Conservation (phyloP, 139 green algal genomes). For the Diplosphaera chodatii region DNA sequence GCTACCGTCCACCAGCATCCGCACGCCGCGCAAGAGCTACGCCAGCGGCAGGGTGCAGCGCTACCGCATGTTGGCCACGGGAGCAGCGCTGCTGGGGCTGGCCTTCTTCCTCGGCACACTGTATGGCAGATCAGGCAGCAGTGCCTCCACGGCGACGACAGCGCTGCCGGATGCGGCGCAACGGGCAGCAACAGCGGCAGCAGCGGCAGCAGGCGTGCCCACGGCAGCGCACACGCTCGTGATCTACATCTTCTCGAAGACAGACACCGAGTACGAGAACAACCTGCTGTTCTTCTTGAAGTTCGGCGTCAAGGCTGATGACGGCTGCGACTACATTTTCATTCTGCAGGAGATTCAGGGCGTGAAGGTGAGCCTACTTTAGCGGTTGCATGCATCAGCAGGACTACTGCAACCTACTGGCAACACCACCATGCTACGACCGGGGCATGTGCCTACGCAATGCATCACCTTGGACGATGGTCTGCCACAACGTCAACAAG, state of each 20-base stretch:
- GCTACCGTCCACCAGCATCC: not conserved
- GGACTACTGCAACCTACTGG: too few species aligned
- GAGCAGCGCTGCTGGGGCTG: not conserved
- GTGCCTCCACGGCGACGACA: too few species aligned
- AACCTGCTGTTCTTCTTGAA: slow-evolving; percentile 70
- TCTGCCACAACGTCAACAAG: too few species aligned
- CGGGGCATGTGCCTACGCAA: too few species aligned
- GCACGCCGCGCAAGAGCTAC: not conserved
- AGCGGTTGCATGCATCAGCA: too few species aligned
- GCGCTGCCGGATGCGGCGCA: too few species aligned
- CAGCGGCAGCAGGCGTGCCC: too few species aligned
- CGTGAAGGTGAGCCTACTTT: not conserved
- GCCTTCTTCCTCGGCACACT: not conserved
- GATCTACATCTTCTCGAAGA: slow-evolving; percentile 34
- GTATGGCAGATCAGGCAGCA: not conserved
- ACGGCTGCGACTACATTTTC: slow-evolving; percentile 68
- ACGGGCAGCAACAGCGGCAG: too few species aligned
- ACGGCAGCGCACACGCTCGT: slow-evolving; percentile 22
- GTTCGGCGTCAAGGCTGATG: slow-evolving; percentile 43
- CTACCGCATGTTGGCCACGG: not conserved
- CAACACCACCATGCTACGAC: too few species aligned
- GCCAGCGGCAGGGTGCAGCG: not conserved
- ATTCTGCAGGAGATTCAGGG: slow-evolving; percentile 44
- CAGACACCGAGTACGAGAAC: slow-evolving; percentile 52
- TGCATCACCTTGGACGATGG: too few species aligned